Conservation (phyloP, 805 yeast genomes). For the Yamadazyma insecticola region DNA sequence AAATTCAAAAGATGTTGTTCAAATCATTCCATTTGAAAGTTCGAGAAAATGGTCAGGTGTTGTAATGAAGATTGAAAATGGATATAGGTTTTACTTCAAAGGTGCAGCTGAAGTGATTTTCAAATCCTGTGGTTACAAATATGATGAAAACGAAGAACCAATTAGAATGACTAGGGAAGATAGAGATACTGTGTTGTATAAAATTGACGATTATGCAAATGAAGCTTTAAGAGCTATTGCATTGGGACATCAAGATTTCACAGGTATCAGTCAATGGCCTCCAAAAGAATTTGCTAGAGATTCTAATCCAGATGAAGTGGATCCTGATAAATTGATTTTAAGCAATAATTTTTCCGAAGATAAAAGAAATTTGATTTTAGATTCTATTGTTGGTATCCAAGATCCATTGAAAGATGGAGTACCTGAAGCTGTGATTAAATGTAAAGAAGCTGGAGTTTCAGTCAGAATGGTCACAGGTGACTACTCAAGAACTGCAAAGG, state of each 20-base stretch:
- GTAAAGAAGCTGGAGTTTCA: conserved; percentile 86
- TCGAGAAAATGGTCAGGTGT: conserved; percentile 90
- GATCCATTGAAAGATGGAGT: conserved; percentile 94
- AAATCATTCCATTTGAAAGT: conserved; percentile 87
- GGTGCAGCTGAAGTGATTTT: conserved; percentile 94
- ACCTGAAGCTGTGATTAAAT: conserved; percentile 78
- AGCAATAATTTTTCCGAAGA: conserved; percentile 18
- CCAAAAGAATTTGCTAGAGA: conserved; percentile 43
- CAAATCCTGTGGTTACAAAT: conserved; percentile 46
- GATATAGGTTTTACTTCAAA: conserved; percentile 65
- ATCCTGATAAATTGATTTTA: conserved; percentile 25
- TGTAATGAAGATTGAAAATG: conserved; percentile 48
- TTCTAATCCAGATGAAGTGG: conserved; percentile 16
- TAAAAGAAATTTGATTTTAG: conserved; percentile 42
- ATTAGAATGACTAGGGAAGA: conserved; percentile 23
- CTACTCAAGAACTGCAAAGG: conserved; percentile 83
- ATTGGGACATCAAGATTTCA: conserved; percentile 74
- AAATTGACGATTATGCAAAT: conserved; percentile 55
- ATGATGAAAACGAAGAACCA: conserved; percentile 20
- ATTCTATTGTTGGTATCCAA: conserved; percentile 85
- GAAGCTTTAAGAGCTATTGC: conserved; percentile 85
- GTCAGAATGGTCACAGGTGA: conserved; percentile 99
- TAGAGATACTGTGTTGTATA: conserved; percentile 27
- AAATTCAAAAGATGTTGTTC: conserved; percentile 41
- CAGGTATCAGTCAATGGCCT: conserved; percentile 55